These are phyloP conservation scores for Alternaria metachromatica DNA, from an alignment of 2,329 filamentous ascomycete species.

Conservation along the genomic window DNA sequence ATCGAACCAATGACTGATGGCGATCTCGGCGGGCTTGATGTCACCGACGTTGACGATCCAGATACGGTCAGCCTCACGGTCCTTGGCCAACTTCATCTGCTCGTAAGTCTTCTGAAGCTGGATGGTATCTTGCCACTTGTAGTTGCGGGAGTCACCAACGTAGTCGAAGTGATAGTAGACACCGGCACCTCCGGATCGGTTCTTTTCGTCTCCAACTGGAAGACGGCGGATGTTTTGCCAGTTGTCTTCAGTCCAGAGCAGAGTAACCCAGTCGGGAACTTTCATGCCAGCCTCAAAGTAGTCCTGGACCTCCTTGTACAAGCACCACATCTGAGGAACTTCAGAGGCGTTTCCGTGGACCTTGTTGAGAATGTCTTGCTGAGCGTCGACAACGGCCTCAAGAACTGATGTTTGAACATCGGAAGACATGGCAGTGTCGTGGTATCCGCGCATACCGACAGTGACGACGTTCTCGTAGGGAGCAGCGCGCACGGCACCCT, in stretches of 20 bases:
- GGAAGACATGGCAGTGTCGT: constrained; percentile 68
- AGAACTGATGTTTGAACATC: constrained; percentile 65
- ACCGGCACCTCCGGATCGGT: constrained; percentile 67
- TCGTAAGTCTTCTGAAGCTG: constrained; percentile 70
- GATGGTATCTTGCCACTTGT: constrained; percentile 69
- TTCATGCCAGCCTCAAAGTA: constrained; percentile 70
- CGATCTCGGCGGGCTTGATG: constrained; percentile 69
- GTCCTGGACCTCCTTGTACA: constrained; percentile 77
- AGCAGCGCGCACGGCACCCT: constrained; percentile 69
- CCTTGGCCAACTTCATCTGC: constrained; percentile 68
- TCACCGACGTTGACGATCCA: constrained; percentile 74
- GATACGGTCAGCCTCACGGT: constrained; percentile 64
- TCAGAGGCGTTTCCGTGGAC: constrained; percentile 61
- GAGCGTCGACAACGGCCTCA: constrained; percentile 65
- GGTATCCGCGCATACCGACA: constrained; percentile 71
- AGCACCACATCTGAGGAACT: constrained; percentile 73
- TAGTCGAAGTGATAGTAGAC: constrained; percentile 72
- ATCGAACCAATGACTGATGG: constrained; percentile 71
- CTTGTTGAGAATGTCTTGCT: constrained; percentile 64
- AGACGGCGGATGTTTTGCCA: constrained; percentile 70
- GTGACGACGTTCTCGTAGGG: constrained; percentile 73
- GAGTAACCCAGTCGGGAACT: constrained; percentile 69
- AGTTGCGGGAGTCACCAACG: constrained; percentile 66
- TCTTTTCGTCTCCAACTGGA: constrained; percentile 65
- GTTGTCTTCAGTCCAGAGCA: constrained; percentile 75